Evolutionary conservation across 805 yeast genomes (phyloP).

Genomic region (Kurtzmaniella cleridarum): DNA sequence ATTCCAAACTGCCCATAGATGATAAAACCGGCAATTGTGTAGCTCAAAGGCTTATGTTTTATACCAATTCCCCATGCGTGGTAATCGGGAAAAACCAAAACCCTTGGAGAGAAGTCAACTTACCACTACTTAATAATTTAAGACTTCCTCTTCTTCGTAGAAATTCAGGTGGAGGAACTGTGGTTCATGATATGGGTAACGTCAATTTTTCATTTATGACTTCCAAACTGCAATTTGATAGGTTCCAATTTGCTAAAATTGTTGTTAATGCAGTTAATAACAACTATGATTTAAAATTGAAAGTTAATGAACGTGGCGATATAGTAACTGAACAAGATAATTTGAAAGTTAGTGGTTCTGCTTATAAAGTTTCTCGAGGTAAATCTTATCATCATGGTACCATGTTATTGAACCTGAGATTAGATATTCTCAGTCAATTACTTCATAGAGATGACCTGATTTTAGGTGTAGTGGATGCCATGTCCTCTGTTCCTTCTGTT

Average conservation of each 20-base stretch:
- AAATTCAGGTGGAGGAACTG: constrained; percentile 93
- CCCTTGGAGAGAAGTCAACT: constrained; percentile 81
- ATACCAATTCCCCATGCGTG: constrained; percentile 78
- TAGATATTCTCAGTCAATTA: constrained; percentile 55
- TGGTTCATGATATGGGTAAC: constrained; percentile 89
- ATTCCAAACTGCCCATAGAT: constrained; percentile 50
- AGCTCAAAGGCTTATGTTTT: constrained; percentile 59
- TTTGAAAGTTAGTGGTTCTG: constrained; percentile 84
- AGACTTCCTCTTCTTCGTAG: constrained; percentile 71
- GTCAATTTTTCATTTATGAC: constrained; percentile 81
- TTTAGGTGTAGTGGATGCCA: constrained; percentile 38
- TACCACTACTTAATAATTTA: constrained; percentile 45
- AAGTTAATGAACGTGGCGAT: constrained; percentile 76
- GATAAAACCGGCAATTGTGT: constrained; percentile 10
- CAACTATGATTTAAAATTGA: constrained; percentile 17
- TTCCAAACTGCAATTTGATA: constrained; percentile 56
- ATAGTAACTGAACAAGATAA: constrained; percentile 41
- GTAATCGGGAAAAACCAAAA: constrained; percentile 95
- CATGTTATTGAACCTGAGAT: constrained; percentile 68
- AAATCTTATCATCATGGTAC: constrained; percentile 95
- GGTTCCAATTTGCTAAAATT: constrained; percentile 48
- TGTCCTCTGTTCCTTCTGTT: constrained; percentile 67
- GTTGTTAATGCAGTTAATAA: constrained; percentile 32
- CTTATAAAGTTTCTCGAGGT: constrained; percentile 78
- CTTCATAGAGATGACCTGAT: constrained; percentile 43